phyloP scores from a whole-genome alignment of 208 protist genomes.

The Strigomonas galati region DNA sequence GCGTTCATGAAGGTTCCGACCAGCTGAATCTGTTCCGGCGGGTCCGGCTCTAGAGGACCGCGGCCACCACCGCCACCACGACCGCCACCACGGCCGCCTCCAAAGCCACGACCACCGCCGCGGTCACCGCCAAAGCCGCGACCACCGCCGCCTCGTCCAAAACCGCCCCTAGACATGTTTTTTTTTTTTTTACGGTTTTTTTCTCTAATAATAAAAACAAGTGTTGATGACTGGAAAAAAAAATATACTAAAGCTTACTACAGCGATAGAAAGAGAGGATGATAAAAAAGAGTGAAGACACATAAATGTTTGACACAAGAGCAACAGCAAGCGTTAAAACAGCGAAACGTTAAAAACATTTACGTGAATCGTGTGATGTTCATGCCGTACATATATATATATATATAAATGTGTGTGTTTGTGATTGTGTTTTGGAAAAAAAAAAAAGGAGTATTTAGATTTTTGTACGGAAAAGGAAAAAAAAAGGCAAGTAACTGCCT shows the following conservation, averaged over 20 bases:
- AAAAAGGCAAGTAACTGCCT: background rate
- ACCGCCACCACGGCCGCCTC: slow-evolving; percentile 36
- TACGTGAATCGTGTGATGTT: too few species aligned
- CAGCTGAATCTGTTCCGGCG: slow-evolving; percentile 77
- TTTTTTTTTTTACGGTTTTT: too few species aligned
- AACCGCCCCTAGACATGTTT: slow-evolving; percentile 24
- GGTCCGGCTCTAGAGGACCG: slow-evolving; percentile 67
- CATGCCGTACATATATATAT: too few species aligned
- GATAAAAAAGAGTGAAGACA: too few species aligned
- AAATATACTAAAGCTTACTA: slow-evolving; percentile 21
- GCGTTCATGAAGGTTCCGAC: slow-evolving; percentile 86
- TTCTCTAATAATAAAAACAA: too few species aligned
- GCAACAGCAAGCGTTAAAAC: background rate
- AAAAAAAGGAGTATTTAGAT: background rate
- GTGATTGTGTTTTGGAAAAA: background rate
- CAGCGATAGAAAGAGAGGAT: slow-evolving; percentile 17
- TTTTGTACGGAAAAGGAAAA: background rate
- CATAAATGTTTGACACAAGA: too few species aligned
- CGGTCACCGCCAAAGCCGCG: slow-evolving; percentile 26
- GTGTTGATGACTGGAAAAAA: too few species aligned
- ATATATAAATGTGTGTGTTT: too few species aligned
- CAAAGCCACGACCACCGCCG: slow-evolving; percentile 33
- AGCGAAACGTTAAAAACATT: too few species aligned
- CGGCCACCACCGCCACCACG: slow-evolving; percentile 72
- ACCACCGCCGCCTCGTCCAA: slow-evolving; percentile 34